A percentile compares a stretch with the other conserved stretches of the same genome.
These are phyloP conservation scores for Phytophthora parvispora DNA, from an alignment of 352 stramenopile species.

Conservation along the genomic window DNA sequence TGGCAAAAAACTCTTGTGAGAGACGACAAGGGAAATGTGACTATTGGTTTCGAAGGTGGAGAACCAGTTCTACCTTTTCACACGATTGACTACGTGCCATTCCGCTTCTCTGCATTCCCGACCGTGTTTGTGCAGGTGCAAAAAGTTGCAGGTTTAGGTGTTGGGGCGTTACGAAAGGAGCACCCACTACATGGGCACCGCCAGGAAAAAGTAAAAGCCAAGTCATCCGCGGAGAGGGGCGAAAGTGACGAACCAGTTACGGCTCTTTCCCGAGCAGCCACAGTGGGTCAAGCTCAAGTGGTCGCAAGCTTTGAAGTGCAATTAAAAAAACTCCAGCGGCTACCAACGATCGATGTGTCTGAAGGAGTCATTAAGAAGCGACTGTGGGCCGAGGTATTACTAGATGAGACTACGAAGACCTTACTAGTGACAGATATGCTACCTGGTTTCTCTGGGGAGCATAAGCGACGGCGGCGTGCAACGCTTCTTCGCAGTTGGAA, in stretches of 20 bases:
- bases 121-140: constrained; percentile 83
- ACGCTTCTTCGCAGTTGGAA: constrained; percentile 86
- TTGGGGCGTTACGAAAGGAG: constrained; percentile 45
- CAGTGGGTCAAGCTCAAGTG: constrained; percentile 44
- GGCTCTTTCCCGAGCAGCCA: constrained; percentile 33
- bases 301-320: constrained; percentile 83
- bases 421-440: constrained; percentile 86
- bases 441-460: constrained; percentile 75
- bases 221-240: constrained; percentile 5
- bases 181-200: constrained; percentile 20
- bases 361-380: constrained; percentile 69
- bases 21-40: constrained; percentile 56
- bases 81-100: constrained; percentile 85
- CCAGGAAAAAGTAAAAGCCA: constrained; percentile 5
- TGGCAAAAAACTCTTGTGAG: constrained; percentile 83
- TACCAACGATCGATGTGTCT: constrained; percentile 84
- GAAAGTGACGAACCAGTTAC: constrained; percentile 12
- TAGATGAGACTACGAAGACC: constrained; percentile 87
- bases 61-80: constrained; percentile 82
- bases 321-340: constrained; percentile 83
- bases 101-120: constrained; percentile 69
- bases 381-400: constrained; percentile 81
- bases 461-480: constrained; percentile 69
- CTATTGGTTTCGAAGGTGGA: constrained; percentile 68
- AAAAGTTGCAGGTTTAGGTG: constrained; percentile 57